Evolutionary conservation across 163 green algal genomes (phyloP).

Genomic region (Chlorella variabilis): DNA sequence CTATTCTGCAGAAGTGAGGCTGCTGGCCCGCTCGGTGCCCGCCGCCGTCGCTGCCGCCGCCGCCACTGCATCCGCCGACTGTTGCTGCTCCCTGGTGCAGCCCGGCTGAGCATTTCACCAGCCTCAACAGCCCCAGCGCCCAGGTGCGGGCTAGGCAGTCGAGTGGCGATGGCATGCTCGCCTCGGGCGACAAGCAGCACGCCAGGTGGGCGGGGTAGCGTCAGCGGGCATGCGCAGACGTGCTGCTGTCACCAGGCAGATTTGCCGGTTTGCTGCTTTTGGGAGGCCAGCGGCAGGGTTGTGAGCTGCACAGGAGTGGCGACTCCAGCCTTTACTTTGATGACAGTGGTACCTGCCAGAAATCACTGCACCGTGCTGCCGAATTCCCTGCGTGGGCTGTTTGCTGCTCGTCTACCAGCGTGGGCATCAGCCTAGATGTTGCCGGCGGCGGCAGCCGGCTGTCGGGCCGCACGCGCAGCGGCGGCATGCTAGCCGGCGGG

Average conservation of each 20-base stretch:
- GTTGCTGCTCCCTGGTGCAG: conserved; percentile 5
- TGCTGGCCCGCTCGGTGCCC: no score
- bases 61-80: no score
- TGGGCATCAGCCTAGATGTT: not conserved
- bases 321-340: no score
- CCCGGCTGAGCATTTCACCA: conserved; percentile 7
- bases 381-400: no score
- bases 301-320: no score
- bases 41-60: no score
- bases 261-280: no score
- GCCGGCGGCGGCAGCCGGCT: not conserved
- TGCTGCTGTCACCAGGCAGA: no score
- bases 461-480: not conserved
- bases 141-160: conserved; percentile 1
- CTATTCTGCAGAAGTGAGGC: not conserved
- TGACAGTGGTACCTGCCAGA: no score
- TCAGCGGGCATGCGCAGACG: not conserved
- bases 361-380: no score
- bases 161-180: conserved; percentile 11
- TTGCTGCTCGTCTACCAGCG: not conserved
- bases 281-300: no score
- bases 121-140: conserved; percentile 22
- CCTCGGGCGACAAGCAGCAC: conserved; percentile 10
- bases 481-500: not conserved
- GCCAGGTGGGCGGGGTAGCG: not conserved